Base-by-base conservation (phyloP, 2,329 filamentous ascomycete species). In the Trichoderma arundinaceum region DNA sequence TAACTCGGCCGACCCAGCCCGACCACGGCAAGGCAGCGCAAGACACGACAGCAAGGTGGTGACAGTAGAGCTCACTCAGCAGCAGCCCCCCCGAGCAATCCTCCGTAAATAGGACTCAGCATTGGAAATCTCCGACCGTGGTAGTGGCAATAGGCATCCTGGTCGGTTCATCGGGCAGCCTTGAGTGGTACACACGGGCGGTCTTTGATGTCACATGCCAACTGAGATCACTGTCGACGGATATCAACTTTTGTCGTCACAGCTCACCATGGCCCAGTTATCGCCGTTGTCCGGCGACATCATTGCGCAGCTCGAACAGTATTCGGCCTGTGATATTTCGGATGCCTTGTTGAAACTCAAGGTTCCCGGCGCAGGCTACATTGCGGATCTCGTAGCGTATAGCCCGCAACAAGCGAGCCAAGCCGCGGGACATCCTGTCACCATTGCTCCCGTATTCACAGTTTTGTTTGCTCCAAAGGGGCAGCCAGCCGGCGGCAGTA, bases 291-390 rank as follows among this genome's bases (percentile, higher is more conserved):
- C 69, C n/a, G 10, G 41, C 48, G 68, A 70, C 39, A 70, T 72
- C 35, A 17, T 72, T 62, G 67, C 72, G 61, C 68, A 70, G 63
- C 77, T 80, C 28, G 71, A 70, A 65, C 70, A 75, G 43, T 83
- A 82, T 71, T 77, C 77, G 17, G 80, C 82, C 43, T 84, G 82
- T 74, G 82, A 91, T 82, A 80, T 92, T 67, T 91, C 90, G 10
- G 90, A 93, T 75, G 90, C 89, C 6, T 83, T 93, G 1, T 82
- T 92, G 64, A 91, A 89, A 72, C 82, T 93, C 54, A 84, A 89
- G 66, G 84, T 89, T 8, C 82, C 88, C 10, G 83, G 85, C 53
- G 89, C 88, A 32, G 90, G 91, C 62, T 88, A 88, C 73, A 77
- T 93, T 43, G 80, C 87, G 43, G 89, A 92, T 73, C 72, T 83